These are phyloP conservation scores for Jacaranda mimosifolia DNA, from an alignment of 257 asterid species.

Conservation along the genomic window DNA sequence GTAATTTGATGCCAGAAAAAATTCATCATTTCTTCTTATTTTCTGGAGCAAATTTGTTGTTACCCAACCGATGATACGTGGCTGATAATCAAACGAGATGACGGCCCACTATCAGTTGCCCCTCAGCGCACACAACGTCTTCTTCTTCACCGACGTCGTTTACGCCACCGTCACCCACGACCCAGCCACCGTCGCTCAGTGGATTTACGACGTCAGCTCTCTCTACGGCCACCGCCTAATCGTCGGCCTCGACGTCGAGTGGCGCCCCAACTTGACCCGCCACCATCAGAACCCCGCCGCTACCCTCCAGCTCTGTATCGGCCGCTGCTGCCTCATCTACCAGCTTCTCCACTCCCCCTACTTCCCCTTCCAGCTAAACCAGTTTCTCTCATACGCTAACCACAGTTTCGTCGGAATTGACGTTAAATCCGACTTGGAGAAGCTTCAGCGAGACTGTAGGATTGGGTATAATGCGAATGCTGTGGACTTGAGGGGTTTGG, in stretches of 20 bases:
- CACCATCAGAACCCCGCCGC: constrained; percentile 45
- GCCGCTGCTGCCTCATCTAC: constrained; percentile 50
- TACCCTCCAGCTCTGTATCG: constrained; percentile 53
- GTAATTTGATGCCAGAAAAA: too few species aligned
- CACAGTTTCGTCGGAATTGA: constrained; percentile 52
- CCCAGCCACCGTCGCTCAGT: constrained; percentile 35
- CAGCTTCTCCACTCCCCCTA: constrained; percentile 46
- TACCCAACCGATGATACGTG: background rate
- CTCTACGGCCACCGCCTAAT: constrained; percentile 42
- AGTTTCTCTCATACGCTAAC: constrained; percentile 38
- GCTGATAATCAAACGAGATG: background rate
- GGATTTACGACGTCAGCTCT: constrained; percentile 37
- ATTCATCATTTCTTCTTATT: too few species aligned
- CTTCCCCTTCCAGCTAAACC: constrained; percentile 38
- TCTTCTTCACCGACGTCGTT: constrained; percentile 39
- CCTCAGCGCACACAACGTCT: constrained; percentile 35
- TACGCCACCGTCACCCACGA: constrained; percentile 44
- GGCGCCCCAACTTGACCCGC: constrained; percentile 45
- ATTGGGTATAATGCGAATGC: constrained; percentile 36
- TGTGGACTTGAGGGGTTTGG: constrained; percentile 48
- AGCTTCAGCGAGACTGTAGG: constrained; percentile 42
- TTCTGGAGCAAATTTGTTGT: background rate
- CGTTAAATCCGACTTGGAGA: constrained; percentile 43
- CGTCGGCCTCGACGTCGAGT: constrained; percentile 56
- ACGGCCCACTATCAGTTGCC: constrained; percentile 7